phyloP scores from a whole-genome alignment of 768 basidiomycete species.

The Lentinus brumalis region DNA sequence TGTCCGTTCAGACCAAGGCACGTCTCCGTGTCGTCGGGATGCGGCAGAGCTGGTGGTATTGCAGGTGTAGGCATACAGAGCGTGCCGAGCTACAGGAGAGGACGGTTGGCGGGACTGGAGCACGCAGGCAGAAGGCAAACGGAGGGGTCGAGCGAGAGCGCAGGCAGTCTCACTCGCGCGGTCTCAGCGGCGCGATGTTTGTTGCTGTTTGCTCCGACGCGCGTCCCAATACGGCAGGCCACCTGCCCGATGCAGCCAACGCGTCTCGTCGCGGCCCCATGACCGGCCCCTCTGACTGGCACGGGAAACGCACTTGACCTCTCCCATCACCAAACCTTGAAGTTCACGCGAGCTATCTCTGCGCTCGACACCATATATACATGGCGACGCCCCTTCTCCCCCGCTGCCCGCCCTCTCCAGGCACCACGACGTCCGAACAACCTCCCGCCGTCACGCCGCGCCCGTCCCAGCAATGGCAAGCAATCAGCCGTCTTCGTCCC shows the following conservation, averaged over 20 bases:
- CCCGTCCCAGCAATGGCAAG: neutral
- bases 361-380: neutral
- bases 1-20: too few relatives aligned
- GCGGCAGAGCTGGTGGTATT: too few relatives aligned
- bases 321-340: neutral
- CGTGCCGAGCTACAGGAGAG: too few relatives aligned
- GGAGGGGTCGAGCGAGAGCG: too few relatives aligned
- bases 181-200: too few relatives aligned
- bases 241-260: neutral
- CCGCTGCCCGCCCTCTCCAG: neutral
- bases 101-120: too few relatives aligned
- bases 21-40: too few relatives aligned
- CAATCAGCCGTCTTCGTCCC: neutral
- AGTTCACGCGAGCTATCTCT: neutral
- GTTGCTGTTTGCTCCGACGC: too few relatives aligned
- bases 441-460: neutral
- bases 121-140: too few relatives aligned
- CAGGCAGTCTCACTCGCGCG: too few relatives aligned
- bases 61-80: too few relatives aligned
- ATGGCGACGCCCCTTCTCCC: neutral
- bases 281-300: conserved; percentile 14
- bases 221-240: too few relatives aligned
- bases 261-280: conserved; percentile 7
- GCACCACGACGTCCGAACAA: neutral
- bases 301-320: conserved; percentile 9